Percentiles rank a stretch among this genome's conserved stretches.
Evolutionary conservation across 2,329 filamentous ascomycete genomes (phyloP).

Genomic region (Malbranchea zuffiana): DNA sequence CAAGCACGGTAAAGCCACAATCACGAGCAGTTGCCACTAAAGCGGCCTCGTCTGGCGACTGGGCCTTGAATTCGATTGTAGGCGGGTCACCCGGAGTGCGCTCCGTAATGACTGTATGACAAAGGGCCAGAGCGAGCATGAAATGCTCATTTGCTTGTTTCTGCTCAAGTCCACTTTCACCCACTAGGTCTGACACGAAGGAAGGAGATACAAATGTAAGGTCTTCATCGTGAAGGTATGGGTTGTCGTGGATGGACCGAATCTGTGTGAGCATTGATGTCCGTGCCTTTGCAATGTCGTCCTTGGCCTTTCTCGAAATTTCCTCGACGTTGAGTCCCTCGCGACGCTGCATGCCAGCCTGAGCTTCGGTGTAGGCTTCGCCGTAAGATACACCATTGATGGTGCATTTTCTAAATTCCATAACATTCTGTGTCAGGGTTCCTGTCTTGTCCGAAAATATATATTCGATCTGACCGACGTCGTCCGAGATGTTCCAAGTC

Average conservation of each 20-base stretch:
- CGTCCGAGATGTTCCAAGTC: constrained; percentile 98
- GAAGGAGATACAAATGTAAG: constrained; percentile 87
- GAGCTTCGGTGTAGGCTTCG: constrained; percentile 94
- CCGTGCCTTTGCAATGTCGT: constrained; percentile 70
- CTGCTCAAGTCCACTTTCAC: constrained; percentile 66
- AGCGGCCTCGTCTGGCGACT: constrained; percentile 92
- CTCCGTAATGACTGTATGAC: constrained; percentile 91
- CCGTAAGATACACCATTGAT: constrained; percentile 95
- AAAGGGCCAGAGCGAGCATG: constrained; percentile 91
- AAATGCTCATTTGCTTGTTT: constrained; percentile 71
- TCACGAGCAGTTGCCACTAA: constrained; percentile 89
- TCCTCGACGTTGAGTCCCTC: constrained; percentile 76
- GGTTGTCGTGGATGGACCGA: constrained; percentile 72
- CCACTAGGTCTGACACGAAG: constrained; percentile 71
- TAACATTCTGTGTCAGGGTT: constrained; percentile 81
- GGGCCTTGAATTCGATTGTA: constrained; percentile 87
- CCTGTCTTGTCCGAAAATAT: constrained; percentile 96
- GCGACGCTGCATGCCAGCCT: constrained; percentile 89
- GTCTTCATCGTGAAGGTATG: constrained; percentile 79
- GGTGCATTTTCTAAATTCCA: constrained; percentile 98
- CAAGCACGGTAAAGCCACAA: constrained; percentile 86
- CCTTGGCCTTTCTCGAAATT: constrained; percentile 59
- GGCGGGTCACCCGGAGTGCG: constrained; percentile 80
- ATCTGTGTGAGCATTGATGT: constrained; percentile 59
- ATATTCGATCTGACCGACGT: constrained; percentile 95